Conservation (phyloP, 2,329 filamentous ascomycete species). For the Alternaria atra region DNA sequence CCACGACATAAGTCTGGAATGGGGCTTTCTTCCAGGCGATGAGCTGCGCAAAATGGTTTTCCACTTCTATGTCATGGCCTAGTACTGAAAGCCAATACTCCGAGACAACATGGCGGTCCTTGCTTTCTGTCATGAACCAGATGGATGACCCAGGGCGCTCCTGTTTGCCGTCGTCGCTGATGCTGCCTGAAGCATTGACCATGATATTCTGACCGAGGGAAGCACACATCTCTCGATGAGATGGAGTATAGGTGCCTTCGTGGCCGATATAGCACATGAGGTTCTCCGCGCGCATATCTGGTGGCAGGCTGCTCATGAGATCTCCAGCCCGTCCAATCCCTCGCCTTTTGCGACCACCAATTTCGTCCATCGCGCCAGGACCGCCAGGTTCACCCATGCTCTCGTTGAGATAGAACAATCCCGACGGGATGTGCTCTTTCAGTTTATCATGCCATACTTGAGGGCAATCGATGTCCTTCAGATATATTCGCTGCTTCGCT, state of each 20-base stretch:
- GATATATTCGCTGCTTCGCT: constrained; percentile 83
- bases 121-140: constrained; percentile 99
- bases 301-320: constrained; percentile 90
- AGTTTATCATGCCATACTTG: constrained; percentile 84
- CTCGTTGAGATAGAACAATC: constrained; percentile 90
- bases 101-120: constrained; percentile 86
- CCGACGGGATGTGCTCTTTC: constrained; percentile 77
- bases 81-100: constrained; percentile 94
- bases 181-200: constrained; percentile 81
- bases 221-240: constrained; percentile 97
- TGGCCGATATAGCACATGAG: constrained; percentile 99
- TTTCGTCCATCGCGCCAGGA: constrained; percentile 63
- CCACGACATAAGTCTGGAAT: constrained; percentile 90
- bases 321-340: constrained; percentile 80
- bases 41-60: constrained; percentile 94
- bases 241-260: constrained; percentile 94
- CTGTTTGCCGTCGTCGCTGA: constrained; percentile 72
- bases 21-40: constrained; percentile 95
- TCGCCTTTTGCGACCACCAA: constrained; percentile 59
- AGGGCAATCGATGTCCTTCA: constrained; percentile 98
- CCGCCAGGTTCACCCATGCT: constrained; percentile 69
- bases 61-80: constrained; percentile 95
- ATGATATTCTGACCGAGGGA: constrained; percentile 97
- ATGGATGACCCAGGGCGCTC: constrained; percentile 85
- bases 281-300: constrained; percentile 90